Conservation (phyloP, 495 filamentous ascomycete genomes). For the Lasiosphaeria hispida region DNA sequence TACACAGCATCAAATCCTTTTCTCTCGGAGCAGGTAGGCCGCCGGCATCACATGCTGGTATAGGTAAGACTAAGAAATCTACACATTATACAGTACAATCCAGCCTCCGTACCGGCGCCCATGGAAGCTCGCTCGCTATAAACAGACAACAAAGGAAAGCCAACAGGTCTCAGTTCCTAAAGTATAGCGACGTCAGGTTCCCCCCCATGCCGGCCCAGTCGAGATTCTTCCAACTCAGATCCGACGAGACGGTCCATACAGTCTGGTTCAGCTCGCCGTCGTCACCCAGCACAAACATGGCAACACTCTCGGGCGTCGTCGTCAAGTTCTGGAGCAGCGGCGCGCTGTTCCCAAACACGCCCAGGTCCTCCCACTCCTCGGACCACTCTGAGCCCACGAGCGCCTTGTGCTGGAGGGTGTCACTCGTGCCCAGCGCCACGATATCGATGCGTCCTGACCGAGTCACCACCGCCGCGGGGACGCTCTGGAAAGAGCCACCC, state of each 20-base stretch:
- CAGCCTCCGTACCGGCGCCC: no score
- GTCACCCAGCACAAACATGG: neutral
- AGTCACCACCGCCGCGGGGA: conserved; percentile 6
- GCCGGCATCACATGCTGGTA: no score
- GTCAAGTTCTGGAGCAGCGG: conserved; percentile 9
- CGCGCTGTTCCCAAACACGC: conserved; percentile 14
- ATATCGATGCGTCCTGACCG: conserved; percentile 7
- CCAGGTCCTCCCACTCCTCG: conserved; percentile 15
- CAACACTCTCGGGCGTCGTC: conserved; percentile 8
- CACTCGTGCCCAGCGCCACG: conserved; percentile 9
- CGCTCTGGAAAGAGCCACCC: conserved; percentile 10
- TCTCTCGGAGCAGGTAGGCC: no score
- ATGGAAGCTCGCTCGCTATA: no score
- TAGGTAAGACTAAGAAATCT: no score
- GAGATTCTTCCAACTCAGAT: conserved; percentile 8
- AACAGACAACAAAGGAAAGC: neutral
- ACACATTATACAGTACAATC: no score
- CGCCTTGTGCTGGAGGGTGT: conserved; percentile 8
- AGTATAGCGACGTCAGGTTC: conserved; percentile 1
- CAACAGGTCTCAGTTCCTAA: neutral
- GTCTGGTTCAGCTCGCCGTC: conserved; percentile 11
- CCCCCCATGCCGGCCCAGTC: conserved; percentile 7
- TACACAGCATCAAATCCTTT: no score
- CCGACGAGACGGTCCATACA: conserved; percentile 7
- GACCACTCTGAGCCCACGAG: neutral